phyloP scores from a whole-genome alignment of 495 filamentous ascomycete species.

The Neurospora sp. region DNA sequence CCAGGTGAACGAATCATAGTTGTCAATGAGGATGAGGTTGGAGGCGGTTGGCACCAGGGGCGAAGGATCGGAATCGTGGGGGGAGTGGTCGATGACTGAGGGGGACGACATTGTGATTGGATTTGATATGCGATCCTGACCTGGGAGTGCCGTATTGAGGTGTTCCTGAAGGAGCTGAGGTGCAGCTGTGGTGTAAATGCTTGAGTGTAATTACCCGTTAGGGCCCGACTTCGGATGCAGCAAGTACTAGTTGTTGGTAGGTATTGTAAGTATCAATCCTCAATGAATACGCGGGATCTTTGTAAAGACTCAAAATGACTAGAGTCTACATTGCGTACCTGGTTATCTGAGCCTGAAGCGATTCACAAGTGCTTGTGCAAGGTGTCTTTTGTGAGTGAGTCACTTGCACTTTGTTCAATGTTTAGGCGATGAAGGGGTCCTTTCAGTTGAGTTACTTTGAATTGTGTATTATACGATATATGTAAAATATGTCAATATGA shows the following conservation, averaged over 20 bases:
- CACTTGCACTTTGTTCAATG: neutral
- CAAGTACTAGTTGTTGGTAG: neutral
- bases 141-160: neutral
- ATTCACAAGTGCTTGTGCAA: neutral
- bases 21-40: constrained; percentile 94
- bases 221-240: neutral
- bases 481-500: neutral
- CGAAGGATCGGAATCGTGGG: constrained; percentile 63
- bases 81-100: constrained; percentile 74
- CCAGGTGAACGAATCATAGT: constrained; percentile 99
- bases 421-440: neutral
- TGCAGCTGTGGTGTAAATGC: neutral
- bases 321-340: neutral
- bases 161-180: neutral
- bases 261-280: neutral
- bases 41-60: constrained; percentile 62
- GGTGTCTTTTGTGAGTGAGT: neutral
- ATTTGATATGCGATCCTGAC: neutral
- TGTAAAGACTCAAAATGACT: neutral
- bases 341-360: neutral
- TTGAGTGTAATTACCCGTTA: neutral
- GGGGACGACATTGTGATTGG: constrained; percentile 31
- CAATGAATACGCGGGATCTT: neutral
- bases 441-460: neutral
- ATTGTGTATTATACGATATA: neutral